Evolutionary conservation across 208 protist species (phyloP).

Genomic region (Crithidia brevicula): DNA sequence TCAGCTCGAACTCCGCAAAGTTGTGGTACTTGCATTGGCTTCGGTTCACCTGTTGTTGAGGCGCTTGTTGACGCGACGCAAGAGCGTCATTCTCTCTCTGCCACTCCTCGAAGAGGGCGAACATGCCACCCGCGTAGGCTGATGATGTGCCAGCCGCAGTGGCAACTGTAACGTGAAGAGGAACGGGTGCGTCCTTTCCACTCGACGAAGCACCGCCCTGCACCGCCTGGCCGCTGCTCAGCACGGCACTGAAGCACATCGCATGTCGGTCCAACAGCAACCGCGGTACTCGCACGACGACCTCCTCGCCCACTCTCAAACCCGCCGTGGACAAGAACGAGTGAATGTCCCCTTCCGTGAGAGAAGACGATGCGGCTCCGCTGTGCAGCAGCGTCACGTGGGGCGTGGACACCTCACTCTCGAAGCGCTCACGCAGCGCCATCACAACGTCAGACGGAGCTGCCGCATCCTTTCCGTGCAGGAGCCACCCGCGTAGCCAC

Average conservation of each 20-base stretch:
- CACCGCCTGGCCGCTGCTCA: slow-evolving; percentile 6
- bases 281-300: slow-evolving; percentile 42
- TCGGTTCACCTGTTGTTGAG: slow-evolving; percentile 38
- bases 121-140: slow-evolving; percentile 67
- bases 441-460: slow-evolving; percentile 10
- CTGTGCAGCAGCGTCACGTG: slow-evolving; percentile 77
- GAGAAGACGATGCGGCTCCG: not conserved
- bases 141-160: slow-evolving; percentile 30
- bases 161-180: slow-evolving; percentile 76
- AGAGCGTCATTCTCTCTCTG: slow-evolving; percentile 60
- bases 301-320: slow-evolving; percentile 33
- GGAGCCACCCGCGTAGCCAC: slow-evolving; percentile 82
- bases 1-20: slow-evolving; percentile 53
- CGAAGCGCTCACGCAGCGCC: slow-evolving; percentile 65
- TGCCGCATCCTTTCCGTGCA: slow-evolving; percentile 32
- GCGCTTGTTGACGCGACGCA: slow-evolving; percentile 8
- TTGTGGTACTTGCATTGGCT: slow-evolving; percentile 89
- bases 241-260: slow-evolving; percentile 47
- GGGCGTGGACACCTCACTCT: slow-evolving; percentile 22
- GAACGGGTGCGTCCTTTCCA: slow-evolving; percentile 15
- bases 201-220: slow-evolving; percentile 12
- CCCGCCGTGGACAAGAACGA: slow-evolving; percentile 24
- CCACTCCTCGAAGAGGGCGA: slow-evolving; percentile 53
- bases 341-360: not conserved
- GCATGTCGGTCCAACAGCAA: slow-evolving; percentile 77